Percentiles rank a stretch among this genome's conserved stretches.
phyloP scores from a whole-genome alignment of 2,329 filamentous ascomycete species.

The Fusarium sp. region DNA sequence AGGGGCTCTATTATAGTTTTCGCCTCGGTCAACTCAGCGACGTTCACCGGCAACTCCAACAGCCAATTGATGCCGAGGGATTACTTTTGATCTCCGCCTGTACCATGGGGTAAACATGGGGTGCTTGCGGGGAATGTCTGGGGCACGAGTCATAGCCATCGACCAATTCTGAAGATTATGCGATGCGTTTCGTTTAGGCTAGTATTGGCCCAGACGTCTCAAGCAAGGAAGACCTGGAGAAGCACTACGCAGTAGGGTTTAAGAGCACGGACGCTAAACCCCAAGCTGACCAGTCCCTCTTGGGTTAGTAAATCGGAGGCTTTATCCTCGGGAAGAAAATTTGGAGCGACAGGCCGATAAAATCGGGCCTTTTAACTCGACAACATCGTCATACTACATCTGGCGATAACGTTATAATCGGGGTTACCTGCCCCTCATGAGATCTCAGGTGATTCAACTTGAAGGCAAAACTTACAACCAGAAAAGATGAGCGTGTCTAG shows the following conservation, averaged over 20 bases:
- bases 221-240: neutral
- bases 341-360: neutral
- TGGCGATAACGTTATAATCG: constrained; percentile 11
- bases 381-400: neutral
- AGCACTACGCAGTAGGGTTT: neutral
- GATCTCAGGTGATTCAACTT: neutral
- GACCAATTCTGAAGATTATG: too few species aligned
- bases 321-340: neutral
- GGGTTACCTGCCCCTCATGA: constrained; percentile 13
- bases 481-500: neutral
- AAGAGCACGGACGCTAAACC: neutral
- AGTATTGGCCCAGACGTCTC: neutral
- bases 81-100: neutral
- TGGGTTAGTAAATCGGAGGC: neutral
- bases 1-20: constrained; percentile 1
- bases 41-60: neutral
- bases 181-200: neutral
- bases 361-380: constrained; percentile 4
- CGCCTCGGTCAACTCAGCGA: constrained; percentile 5
- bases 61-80: neutral
- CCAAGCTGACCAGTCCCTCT: neutral
- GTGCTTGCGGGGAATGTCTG: neutral
- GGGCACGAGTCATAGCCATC: neutral
- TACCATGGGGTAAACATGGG: constrained; percentile 12
- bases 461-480: neutral